phyloP scores from a whole-genome alignment of 2,329 filamentous ascomycete genomes.

The Neofusicoccum cordaticola region DNA sequence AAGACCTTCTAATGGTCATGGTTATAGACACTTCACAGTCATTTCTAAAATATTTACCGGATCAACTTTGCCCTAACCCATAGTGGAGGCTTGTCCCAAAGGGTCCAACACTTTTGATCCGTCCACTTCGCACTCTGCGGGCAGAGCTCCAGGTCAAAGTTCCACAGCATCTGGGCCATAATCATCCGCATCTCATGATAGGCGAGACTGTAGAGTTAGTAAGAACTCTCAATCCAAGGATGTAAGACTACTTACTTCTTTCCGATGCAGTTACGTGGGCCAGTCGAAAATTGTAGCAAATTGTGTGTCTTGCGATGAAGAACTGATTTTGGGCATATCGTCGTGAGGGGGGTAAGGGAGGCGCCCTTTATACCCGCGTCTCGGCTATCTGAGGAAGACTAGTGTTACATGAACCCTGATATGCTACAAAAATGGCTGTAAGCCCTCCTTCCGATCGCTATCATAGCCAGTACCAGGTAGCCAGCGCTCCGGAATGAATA shows the following conservation, averaged over 20 bases:
- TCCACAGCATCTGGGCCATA: slow-evolving; percentile 35
- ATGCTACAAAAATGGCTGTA: slow-evolving; percentile 50
- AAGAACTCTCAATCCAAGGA: neutral
- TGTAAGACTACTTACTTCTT: slow-evolving; percentile 31
- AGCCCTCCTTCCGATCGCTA: slow-evolving; percentile 31
- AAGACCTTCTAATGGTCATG: too few relatives aligned
- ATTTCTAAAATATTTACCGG: neutral
- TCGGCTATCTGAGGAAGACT: too few relatives aligned
- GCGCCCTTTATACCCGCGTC: too few relatives aligned
- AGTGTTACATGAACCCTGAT: too few relatives aligned
- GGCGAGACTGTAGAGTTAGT: slow-evolving; percentile 27
- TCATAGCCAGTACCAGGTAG: slow-evolving; percentile 26
- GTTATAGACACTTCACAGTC: too few relatives aligned
- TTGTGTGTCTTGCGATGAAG: too few relatives aligned
- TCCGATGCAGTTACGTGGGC: slow-evolving; percentile 39
- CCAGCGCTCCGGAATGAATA: slow-evolving; percentile 45
- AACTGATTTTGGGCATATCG: too few relatives aligned
- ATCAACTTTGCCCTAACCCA: slow-evolving; percentile 26
- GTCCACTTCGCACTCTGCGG: slow-evolving; percentile 30
- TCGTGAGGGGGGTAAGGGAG: too few relatives aligned
- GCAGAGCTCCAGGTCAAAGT: slow-evolving; percentile 39
- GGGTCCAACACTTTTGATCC: slow-evolving; percentile 29
- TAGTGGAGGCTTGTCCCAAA: slow-evolving; percentile 38
- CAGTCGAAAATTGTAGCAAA: slow-evolving; percentile 46
- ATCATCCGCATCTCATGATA: slow-evolving; percentile 43